Base-by-base conservation (phyloP, 306 rosid genomes). In the Lathyrus sativus region DNA sequence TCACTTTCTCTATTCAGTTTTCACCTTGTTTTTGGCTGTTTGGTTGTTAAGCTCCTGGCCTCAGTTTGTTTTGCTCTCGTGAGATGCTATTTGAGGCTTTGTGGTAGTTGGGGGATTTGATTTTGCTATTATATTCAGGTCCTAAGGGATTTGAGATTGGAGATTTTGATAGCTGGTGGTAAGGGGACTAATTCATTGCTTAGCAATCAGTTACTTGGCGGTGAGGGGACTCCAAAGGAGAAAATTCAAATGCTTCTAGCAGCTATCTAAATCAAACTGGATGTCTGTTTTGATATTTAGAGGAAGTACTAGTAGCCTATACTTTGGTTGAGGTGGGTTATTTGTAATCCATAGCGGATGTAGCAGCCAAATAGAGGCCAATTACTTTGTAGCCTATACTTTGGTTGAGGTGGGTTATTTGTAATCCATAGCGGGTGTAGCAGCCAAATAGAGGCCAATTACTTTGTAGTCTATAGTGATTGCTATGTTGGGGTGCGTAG, bases 281-380 rank as follows among this genome's bases (percentile, higher is more conserved):
- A 5, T 48, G 48, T 58, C 6, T 19, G 35, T 68, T 60, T 67
- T 59, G 29, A 28, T 68, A 56, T 65, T 56, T 41, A 35, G 9
- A 28, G 18, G 51, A 11, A 19, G 15, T 39, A 31, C 35, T 58
- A 37, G 68, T 66, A 19, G 54, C 62, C 58, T 48, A 11, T n/a
- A 74, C 49, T 57, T 66, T 24, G 46, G 51, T 49, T 67, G 55
- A 67, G 57, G 11, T 62, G 58, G 14, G 50, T 14, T 68, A 35
- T 61, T 48, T 70, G 61, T 37, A 51, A 9, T 51, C 31, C 58
- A 4, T 51, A 51, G 58, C 2, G 2, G 31, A 7, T 51, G 31
- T 9, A 19, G 29, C n/a, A 45, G 51, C 19, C 51, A 45, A 45
- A 45, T 14, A 46, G 53, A 46, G 33, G 58, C n/a, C 13, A 51